phyloP scores from a whole-genome alignment of 805 yeast genomes.

The Jamesozyma rosinii region DNA sequence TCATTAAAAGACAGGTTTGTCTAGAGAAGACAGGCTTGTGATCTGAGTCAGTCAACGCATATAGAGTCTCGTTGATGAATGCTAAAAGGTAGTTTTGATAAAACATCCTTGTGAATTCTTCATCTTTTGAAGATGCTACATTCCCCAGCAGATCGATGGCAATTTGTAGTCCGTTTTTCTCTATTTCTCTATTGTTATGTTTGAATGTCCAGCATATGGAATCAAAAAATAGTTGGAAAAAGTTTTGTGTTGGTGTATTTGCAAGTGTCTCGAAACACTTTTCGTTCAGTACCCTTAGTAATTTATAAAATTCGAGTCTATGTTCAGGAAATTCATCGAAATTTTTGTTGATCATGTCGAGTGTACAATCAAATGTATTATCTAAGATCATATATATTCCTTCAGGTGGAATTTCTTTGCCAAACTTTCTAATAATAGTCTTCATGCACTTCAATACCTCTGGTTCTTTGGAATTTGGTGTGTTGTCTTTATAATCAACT shows the following conservation, averaged over 20 bases:
- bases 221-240: constrained; percentile 77
- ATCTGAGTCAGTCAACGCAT: constrained; percentile 84
- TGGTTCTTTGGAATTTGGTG: constrained; percentile 91
- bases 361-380: constrained; percentile 78
- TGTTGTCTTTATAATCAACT: constrained; percentile 74
- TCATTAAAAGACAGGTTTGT: constrained; percentile 73
- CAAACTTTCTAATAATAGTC: constrained; percentile 74
- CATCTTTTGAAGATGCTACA: constrained; percentile 57
- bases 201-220: constrained; percentile 95
- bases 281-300: constrained; percentile 7
- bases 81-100: constrained; percentile 77
- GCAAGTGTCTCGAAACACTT: constrained; percentile 73
- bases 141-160: constrained; percentile 72
- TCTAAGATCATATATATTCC: constrained; percentile 77
- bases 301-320: constrained; percentile 50
- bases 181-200: constrained; percentile 90
- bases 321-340: constrained; percentile 92
- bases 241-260: constrained; percentile 64
- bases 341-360: constrained; percentile 86
- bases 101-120: constrained; percentile 65
- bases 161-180: constrained; percentile 70
- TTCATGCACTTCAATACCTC: constrained; percentile 90
- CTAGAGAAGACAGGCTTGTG: constrained; percentile 87
- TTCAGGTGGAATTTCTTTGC: constrained; percentile 55
- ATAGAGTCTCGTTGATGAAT: constrained; percentile 77